Base-by-base conservation (phyloP, 768 basidiomycete species). In the Leccinellum luteum region DNA sequence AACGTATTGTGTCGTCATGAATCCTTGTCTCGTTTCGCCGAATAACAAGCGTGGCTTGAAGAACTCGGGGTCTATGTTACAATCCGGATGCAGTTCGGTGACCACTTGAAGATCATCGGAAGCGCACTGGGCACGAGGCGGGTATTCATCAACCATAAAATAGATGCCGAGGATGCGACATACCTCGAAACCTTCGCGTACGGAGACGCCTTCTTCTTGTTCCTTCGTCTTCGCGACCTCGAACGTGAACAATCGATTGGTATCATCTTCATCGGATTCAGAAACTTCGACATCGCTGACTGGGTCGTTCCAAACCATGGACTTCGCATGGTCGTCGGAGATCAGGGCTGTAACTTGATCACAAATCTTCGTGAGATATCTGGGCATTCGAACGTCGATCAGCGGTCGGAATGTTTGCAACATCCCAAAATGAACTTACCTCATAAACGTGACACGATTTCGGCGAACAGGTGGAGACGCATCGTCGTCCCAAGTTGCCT, bases 381-480 rank as follows among this genome's bases (percentile, higher is more conserved):
- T 86, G 34, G 12, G 14, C 9, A 38, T 41, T 25, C 7, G 2
- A 21, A 3, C 4, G 10, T 55, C 31, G 52, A 38, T 25, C 14
- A 34, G 32, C 3, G 15, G 30, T 23, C 15, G 23, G 10, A 27
- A 48, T 1, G 10, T 31, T 5, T 6, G 25, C 3, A 45, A 28
- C 12, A 6, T 48, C 15, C 25, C 17, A 28, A 19, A 10, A 27
- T 15, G 45, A 23, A 32, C 64, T 58, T 62, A 81, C 84, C 85
- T 71, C 81, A 86, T 84, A 66, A 86, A 86, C 0, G 84, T 82
- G 3, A 80, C 73, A 8, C 85, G 74, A 64, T 85, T 86, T 2
- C 79, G 74, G 17, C 73, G 65, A 8, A 83, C 76, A 6, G 82
- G 72, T 0, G 79, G 74, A 15, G 74, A 59, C 1, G 83, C 78